Evolutionary conservation across 371 early-diverging fungal genomes (phyloP).

Genomic region (Mucor irregularis): DNA sequence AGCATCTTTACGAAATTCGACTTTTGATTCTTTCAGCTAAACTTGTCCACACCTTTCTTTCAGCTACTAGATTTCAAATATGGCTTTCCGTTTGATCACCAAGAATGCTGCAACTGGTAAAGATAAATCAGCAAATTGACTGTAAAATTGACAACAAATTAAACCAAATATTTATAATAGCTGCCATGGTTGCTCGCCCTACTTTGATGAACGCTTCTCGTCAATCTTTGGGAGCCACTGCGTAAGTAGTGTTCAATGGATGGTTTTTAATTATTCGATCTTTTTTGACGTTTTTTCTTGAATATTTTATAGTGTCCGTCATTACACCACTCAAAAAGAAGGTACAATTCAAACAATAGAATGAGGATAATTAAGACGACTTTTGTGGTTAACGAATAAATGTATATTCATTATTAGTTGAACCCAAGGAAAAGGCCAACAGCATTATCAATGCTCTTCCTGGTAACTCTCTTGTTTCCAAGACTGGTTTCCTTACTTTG

Average conservation of each 20-base stretch:
- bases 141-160: too few relatives aligned
- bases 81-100: conserved; percentile 37
- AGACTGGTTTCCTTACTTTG: conserved; percentile 87
- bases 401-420: conserved; percentile 22
- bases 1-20: not conserved
- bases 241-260: too few relatives aligned
- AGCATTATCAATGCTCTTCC: conserved; percentile 92
- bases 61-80: conserved; percentile 6
- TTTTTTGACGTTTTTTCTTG: not conserved
- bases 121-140: not conserved
- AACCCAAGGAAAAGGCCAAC: conserved; percentile 77
- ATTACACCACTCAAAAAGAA: conserved; percentile 31
- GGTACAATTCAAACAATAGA: conserved; percentile 5
- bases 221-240: conserved; percentile 29
- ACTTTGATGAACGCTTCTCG: conserved; percentile 24
- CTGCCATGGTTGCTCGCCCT: conserved; percentile 31
- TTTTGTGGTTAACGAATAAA: too few relatives aligned
- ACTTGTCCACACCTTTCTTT: not conserved
- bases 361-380: not conserved
- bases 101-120: conserved; percentile 33
- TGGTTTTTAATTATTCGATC: not conserved
- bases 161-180: not conserved
- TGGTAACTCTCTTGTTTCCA: conserved; percentile 83
- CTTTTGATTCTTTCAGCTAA: not conserved
- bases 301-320: conserved; percentile 17